Conservation (phyloP, 768 basidiomycete species). For the Termitomyces titanicus region DNA sequence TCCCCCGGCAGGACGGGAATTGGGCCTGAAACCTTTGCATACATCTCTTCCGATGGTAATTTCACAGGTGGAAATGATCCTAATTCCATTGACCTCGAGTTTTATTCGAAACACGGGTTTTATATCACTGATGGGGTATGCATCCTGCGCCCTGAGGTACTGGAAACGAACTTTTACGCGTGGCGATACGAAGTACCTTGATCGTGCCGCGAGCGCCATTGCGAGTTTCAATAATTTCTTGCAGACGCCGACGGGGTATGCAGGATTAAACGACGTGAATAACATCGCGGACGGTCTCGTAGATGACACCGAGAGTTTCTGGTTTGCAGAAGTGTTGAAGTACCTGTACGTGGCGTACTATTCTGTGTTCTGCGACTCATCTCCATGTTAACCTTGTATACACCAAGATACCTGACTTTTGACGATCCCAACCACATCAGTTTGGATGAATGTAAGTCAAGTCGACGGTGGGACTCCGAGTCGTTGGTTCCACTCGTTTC, state of each 20-base stretch:
- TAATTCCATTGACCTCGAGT: slow-evolving; percentile 35
- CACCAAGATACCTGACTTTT: slow-evolving; percentile 75
- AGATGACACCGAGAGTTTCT: slow-evolving; percentile 68
- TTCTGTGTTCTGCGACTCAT: background rate
- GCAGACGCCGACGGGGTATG: slow-evolving; percentile 43
- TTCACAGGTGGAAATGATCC: slow-evolving; percentile 50
- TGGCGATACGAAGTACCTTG: slow-evolving; percentile 63
- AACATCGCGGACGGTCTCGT: slow-evolving; percentile 34
- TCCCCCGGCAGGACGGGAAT: slow-evolving; percentile 69
- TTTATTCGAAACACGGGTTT: slow-evolving; percentile 61
- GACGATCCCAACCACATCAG: slow-evolving; percentile 65
- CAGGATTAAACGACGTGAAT: slow-evolving; percentile 57
- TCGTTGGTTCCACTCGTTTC: background rate
- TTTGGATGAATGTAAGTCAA: slow-evolving; percentile 56
- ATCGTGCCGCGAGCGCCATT: slow-evolving; percentile 58
- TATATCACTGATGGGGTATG: slow-evolving; percentile 56
- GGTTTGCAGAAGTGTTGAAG: slow-evolving; percentile 76
- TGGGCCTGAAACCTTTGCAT: slow-evolving; percentile 70
- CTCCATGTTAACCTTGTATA: background rate
- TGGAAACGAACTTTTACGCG: slow-evolving; percentile 80
- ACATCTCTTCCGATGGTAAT: slow-evolving; percentile 56
- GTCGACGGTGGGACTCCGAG: too few species aligned
- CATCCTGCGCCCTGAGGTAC: slow-evolving; percentile 70
- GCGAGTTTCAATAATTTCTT: slow-evolving; percentile 57
- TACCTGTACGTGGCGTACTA: slow-evolving; percentile 47